phyloP scores from a whole-genome alignment of 192 early-diverging fungal genomes.

The Coemansia sp. region DNA sequence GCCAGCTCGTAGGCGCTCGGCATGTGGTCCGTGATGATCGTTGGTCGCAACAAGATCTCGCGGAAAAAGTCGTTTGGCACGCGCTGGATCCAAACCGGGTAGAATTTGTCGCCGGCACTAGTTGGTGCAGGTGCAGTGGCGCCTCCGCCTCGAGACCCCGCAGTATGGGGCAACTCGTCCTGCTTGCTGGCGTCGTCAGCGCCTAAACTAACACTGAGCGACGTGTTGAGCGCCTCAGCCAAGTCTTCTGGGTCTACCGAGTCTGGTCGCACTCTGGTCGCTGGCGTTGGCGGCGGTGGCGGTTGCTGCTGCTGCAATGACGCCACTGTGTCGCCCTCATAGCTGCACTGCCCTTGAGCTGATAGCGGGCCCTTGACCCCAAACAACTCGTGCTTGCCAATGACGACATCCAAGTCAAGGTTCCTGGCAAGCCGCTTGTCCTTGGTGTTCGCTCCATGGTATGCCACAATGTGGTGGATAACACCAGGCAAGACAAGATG shows the following conservation, averaged over 20 bases:
- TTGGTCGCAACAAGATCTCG: conserved; percentile 46
- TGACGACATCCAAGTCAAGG: conserved; percentile 27
- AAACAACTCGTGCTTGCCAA: conserved; percentile 44
- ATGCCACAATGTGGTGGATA: conserved; percentile 45
- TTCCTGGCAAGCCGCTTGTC: conserved; percentile 17
- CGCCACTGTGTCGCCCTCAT: neutral
- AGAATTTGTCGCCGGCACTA: conserved; percentile 25
- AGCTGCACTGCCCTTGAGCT: neutral
- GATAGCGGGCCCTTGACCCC: neutral
- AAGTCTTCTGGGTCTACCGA: conserved; percentile 32
- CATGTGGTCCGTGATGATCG: conserved; percentile 51
- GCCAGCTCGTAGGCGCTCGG: conserved; percentile 52
- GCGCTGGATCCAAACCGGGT: conserved; percentile 42
- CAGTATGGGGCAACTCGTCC: neutral
- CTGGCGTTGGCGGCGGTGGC: conserved; percentile 44
- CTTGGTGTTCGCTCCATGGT: conserved; percentile 13
- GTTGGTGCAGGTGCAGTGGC: neutral
- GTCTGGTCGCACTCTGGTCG: conserved; percentile 30
- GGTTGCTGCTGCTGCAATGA: neutral
- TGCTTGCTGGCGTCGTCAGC: neutral
- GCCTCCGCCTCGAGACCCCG: neutral
- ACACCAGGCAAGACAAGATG: conserved; percentile 48
- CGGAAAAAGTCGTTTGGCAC: conserved; percentile 32
- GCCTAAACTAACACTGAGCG: conserved; percentile 8
- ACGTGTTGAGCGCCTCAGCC: conserved; percentile 46